Evolutionary conservation across 371 early-diverging fungal genomes (phyloP).

Genomic region (Rhizopus stolonifer): DNA sequence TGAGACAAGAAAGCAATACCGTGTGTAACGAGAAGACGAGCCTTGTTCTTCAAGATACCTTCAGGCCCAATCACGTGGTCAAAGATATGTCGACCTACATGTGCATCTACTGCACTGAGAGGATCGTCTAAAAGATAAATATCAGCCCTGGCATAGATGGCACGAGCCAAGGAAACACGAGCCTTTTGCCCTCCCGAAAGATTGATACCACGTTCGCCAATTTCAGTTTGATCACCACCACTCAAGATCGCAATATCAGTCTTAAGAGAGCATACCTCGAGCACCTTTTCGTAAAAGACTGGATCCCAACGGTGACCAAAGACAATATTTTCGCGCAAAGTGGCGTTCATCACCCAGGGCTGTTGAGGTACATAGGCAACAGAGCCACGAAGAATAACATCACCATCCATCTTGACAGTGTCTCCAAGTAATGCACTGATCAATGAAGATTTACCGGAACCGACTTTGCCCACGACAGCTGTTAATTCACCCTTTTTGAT

Average conservation of each 20-base stretch:
- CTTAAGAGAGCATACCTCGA: conserved; percentile 60
- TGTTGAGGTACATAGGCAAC: conserved; percentile 90
- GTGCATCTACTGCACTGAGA: conserved; percentile 89
- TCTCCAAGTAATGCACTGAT: conserved; percentile 86
- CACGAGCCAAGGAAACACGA: conserved; percentile 74
- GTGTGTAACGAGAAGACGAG: conserved; percentile 91
- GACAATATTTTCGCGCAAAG: conserved; percentile 89
- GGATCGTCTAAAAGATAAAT: conserved; percentile 83
- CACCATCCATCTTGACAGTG: conserved; percentile 72
- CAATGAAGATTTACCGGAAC: conserved; percentile 85
- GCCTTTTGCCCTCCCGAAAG: conserved; percentile 86
- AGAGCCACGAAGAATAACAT: conserved; percentile 69
- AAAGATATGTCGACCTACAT: conserved; percentile 87
- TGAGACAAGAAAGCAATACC: conserved; percentile 79
- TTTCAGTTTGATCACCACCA: conserved; percentile 89
- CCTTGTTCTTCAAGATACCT: conserved; percentile 76
- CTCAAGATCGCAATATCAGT: conserved; percentile 77
- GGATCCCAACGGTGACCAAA: conserved; percentile 86
- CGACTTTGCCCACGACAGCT: conserved; percentile 88
- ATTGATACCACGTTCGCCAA: conserved; percentile 93
- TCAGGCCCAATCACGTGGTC: conserved; percentile 79
- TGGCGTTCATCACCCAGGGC: conserved; percentile 94
- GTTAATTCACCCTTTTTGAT: conserved; percentile 67
- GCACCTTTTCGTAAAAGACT: conserved; percentile 68
- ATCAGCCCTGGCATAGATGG: conserved; percentile 83